Conservation (phyloP, 768 basidiomycete species). For the Chalciporus pseudorubinellus region DNA sequence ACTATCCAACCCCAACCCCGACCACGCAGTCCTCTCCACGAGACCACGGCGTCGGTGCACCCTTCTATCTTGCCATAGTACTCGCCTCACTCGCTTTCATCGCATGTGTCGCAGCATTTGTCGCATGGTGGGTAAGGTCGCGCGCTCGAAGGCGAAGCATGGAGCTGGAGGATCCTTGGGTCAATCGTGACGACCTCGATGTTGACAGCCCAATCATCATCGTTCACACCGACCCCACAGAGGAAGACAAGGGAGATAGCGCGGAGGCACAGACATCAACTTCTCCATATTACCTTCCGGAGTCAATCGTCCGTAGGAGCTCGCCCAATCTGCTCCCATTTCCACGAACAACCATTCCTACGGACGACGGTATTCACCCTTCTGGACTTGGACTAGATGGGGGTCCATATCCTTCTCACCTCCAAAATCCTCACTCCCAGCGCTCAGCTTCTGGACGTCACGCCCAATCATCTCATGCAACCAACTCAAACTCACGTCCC, state of each 20-base stretch:
- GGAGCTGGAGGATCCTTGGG: slow-evolving; percentile 29
- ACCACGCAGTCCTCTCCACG: slow-evolving; percentile 18
- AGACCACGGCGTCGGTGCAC: slow-evolving; percentile 31
- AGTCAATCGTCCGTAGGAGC: slow-evolving; percentile 19
- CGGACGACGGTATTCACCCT: background rate
- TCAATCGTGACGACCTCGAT: slow-evolving; percentile 30
- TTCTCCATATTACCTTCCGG: slow-evolving; percentile 22
- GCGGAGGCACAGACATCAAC: slow-evolving; percentile 16
- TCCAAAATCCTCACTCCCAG: slow-evolving; percentile 3
- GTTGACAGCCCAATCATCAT: slow-evolving; percentile 1
- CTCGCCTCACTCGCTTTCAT: slow-evolving; percentile 46
- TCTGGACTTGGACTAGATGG: background rate
- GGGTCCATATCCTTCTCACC: background rate
- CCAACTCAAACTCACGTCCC: slow-evolving; percentile 6
- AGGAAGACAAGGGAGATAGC: slow-evolving; percentile 1
- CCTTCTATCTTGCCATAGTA: slow-evolving; percentile 51
- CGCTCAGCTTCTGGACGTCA: slow-evolving; percentile 4
- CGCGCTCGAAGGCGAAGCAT: slow-evolving; percentile 37
- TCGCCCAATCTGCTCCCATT: slow-evolving; percentile 20
- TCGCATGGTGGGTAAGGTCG: slow-evolving; percentile 48
- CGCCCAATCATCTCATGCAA: slow-evolving; percentile 5
- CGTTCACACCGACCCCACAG: background rate
- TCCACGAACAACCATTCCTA: slow-evolving; percentile 12
- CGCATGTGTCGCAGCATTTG: slow-evolving; percentile 44
- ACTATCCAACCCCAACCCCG: slow-evolving; percentile 23